Evolutionary conservation across 345 rosid species (phyloP).

Genomic region (Ailanthus altissimus): DNA sequence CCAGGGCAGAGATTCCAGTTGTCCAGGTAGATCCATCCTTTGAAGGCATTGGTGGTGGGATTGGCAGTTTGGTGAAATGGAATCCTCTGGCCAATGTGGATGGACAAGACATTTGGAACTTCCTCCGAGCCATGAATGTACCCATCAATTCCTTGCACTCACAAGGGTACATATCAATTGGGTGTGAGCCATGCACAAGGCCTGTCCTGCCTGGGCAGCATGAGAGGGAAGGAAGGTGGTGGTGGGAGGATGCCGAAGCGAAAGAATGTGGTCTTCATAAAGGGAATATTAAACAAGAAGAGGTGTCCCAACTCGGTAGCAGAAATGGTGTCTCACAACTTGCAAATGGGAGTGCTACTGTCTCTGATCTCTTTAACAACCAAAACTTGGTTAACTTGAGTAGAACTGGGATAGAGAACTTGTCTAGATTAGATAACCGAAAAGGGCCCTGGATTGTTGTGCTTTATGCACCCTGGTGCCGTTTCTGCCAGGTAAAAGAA

Average conservation of each 20-base stretch:
- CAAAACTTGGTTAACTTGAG: constrained; percentile 6
- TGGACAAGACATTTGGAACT: constrained; percentile 16
- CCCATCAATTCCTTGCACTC: constrained; percentile 20
- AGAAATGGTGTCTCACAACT: constrained; percentile 5
- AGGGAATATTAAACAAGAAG: constrained; percentile 9
- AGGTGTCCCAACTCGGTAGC: background rate
- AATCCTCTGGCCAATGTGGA: constrained; percentile 15
- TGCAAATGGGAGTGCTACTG: background rate
- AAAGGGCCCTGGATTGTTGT: constrained; percentile 8
- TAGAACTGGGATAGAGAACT: constrained; percentile 17
- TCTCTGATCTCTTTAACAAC: constrained; percentile 5
- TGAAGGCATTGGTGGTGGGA: constrained; percentile 20
- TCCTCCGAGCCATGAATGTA: constrained; percentile 20
- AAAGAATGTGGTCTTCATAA: constrained; percentile 24
- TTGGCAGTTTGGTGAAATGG: constrained; percentile 25
- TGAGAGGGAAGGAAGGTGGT: constrained; percentile 23
- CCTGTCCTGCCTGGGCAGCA: constrained; percentile 16
- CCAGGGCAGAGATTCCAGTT: constrained; percentile 20
- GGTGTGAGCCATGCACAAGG: constrained; percentile 17
- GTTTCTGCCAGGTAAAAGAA: constrained; percentile 1
- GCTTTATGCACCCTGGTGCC: constrained; percentile 22
- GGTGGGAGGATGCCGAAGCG: constrained; percentile 24
- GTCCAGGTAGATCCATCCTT: constrained; percentile 8
- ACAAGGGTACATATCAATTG: constrained; percentile 19
- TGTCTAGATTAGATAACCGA: background rate